phyloP scores from a whole-genome alignment of 352 stramenopile genomes.

The Pythium rishiriense region DNA sequence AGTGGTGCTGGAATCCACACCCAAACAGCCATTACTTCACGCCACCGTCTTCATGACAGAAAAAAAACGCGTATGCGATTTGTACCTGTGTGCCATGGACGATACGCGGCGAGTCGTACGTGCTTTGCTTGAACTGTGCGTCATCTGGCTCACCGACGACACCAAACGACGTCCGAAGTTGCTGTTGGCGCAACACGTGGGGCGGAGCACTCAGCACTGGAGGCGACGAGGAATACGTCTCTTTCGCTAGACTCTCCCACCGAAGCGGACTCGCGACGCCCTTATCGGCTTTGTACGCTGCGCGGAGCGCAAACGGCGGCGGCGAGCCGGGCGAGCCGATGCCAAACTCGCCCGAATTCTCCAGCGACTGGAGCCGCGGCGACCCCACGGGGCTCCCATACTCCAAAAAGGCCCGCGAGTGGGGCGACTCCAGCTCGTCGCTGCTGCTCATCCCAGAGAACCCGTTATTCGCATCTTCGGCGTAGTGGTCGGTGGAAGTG shows the following conservation, averaged over 20 bases:
- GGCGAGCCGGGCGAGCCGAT: slow-evolving; percentile 54
- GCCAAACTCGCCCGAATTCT: slow-evolving; percentile 54
- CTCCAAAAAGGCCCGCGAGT: slow-evolving; percentile 40
- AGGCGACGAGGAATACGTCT: slow-evolving; percentile 48
- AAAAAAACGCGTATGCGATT: background rate
- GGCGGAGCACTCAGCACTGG: slow-evolving; percentile 52
- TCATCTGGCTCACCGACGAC: slow-evolving; percentile 41
- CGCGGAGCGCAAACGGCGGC: slow-evolving; percentile 64
- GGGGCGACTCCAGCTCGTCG: slow-evolving; percentile 40
- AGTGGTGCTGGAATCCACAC: slow-evolving; percentile 18
- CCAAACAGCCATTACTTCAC: background rate
- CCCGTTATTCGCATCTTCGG: slow-evolving; percentile 26
- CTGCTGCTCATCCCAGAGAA: slow-evolving; percentile 46
- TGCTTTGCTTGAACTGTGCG: slow-evolving; percentile 24
- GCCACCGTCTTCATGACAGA: background rate
- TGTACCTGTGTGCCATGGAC: slow-evolving; percentile 39
- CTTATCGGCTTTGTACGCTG: slow-evolving; percentile 1
- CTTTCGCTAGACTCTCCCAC: slow-evolving; percentile 68
- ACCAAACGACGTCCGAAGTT: slow-evolving; percentile 36
- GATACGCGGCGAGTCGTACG: slow-evolving; percentile 43
- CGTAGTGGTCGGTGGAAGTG: slow-evolving; percentile 31
- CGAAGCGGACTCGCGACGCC: slow-evolving; percentile 49
- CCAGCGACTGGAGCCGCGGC: slow-evolving; percentile 55
- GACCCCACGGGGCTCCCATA: slow-evolving; percentile 65
- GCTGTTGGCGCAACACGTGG: slow-evolving; percentile 35